phyloP scores from a whole-genome alignment of 2,329 filamentous ascomycete genomes.

The Amesomyces nigricolor region DNA sequence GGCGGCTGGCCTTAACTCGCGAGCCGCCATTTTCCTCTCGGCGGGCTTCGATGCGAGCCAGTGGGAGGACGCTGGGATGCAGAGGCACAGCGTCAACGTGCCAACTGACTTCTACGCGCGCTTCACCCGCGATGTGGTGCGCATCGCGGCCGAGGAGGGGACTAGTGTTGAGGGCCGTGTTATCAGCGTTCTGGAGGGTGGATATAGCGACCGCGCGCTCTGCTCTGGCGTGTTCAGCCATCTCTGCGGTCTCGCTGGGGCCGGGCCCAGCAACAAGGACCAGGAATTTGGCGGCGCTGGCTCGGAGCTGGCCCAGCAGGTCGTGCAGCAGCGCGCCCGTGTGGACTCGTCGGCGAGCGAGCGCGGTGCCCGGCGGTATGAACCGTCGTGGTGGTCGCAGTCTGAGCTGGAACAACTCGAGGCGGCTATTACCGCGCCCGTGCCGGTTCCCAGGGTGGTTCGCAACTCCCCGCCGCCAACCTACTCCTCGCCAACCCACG shows the following conservation, averaged over 20 bases:
- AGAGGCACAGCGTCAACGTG: constrained; percentile 90
- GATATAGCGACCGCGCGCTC: constrained; percentile 89
- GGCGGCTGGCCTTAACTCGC: constrained; percentile 57
- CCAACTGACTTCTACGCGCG: constrained; percentile 94
- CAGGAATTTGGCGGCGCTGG: constrained; percentile 43
- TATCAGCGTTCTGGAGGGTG: constrained; percentile 90
- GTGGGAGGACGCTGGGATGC: constrained; percentile 89
- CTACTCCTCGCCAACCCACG: constrained; percentile 82
- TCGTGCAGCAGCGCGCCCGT: constrained; percentile 37
- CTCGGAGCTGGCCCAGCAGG: constrained; percentile 53
- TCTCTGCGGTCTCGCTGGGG: constrained; percentile 70
- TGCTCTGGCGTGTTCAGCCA: constrained; percentile 87
- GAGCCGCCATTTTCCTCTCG: constrained; percentile 87
- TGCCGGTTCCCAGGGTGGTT: constrained; percentile 46
- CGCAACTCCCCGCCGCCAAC: constrained; percentile 58
- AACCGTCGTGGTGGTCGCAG: constrained; percentile 66
- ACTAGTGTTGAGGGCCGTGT: constrained; percentile 75
- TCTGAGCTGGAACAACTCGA: constrained; percentile 66
- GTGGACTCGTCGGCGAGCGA: constrained; percentile 31
- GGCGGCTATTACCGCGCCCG: constrained; percentile 46
- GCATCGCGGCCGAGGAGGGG: constrained; percentile 72
- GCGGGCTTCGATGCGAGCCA: constrained; percentile 97
- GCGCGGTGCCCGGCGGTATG: constrained; percentile 44
- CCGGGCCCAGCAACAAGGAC: constrained; percentile 39
- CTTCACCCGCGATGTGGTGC: constrained; percentile 79